Conservation (phyloP, 2,329 filamentous ascomycete genomes). For the Aspergillus cejpii region DNA sequence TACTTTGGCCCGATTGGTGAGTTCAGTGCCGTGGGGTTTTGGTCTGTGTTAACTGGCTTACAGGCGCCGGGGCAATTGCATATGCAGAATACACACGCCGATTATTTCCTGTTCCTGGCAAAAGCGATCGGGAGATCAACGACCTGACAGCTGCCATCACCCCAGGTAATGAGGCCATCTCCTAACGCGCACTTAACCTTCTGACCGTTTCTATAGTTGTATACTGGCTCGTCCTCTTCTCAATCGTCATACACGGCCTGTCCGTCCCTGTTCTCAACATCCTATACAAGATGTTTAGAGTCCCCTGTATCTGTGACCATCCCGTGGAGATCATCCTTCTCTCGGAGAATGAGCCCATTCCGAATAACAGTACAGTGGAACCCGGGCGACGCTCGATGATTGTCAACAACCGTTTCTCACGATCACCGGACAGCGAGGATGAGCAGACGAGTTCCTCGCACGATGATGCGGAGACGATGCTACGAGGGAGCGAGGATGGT, state of each 20-base stretch:
- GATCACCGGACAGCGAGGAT: conserved; percentile 9
- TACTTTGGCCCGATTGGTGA: conserved; percentile 45
- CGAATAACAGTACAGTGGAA: conserved; percentile 30
- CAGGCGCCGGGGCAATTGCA: conserved; percentile 42
- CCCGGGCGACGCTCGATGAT: conserved; percentile 26
- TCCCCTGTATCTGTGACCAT: conserved; percentile 28
- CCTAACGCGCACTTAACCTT: neutral
- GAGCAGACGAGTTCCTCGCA: conserved; percentile 6
- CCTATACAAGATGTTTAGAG: conserved; percentile 27
- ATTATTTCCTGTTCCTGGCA: conserved; percentile 38
- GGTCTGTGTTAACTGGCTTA: neutral
- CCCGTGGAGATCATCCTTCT: conserved; percentile 30
- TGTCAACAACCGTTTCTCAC: conserved; percentile 33
- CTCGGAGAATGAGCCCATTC: conserved; percentile 31
- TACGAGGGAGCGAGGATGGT: conserved; percentile 9
- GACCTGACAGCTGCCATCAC: conserved; percentile 37
- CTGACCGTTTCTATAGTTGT: conserved; percentile 31
- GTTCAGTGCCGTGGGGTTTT: neutral
- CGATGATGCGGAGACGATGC: conserved; percentile 11
- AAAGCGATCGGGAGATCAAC: conserved; percentile 39
- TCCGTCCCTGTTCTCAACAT: conserved; percentile 33
- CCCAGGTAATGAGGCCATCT: conserved; percentile 24
- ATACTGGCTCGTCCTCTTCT: conserved; percentile 43
- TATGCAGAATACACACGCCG: conserved; percentile 44
- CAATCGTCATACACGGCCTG: conserved; percentile 36